Percentiles rank a stretch among this genome's conserved stretches.
phyloP scores from a whole-genome alignment of 257 asterid genomes.

The Agastache rugosa region DNA sequence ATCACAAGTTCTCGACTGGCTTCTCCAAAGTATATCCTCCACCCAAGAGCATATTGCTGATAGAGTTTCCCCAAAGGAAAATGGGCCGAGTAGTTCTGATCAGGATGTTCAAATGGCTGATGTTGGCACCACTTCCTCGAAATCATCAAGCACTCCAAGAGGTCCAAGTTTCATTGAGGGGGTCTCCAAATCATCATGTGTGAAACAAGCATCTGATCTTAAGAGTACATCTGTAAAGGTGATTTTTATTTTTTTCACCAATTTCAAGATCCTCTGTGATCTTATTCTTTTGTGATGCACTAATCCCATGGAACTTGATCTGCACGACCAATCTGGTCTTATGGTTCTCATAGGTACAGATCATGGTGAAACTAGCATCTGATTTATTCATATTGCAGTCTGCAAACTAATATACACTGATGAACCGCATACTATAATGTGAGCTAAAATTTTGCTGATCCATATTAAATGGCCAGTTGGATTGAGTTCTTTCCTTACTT shows the following conservation, averaged over 20 bases:
- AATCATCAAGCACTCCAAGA: conserved; percentile 57
- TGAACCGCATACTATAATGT: conserved; percentile 16
- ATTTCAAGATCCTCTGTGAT: conserved; percentile 2
- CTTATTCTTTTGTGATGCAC: neutral
- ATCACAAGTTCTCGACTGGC: conserved; percentile 90
- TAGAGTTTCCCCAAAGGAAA: conserved; percentile 79
- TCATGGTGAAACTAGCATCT: conserved; percentile 7
- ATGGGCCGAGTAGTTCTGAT: conserved; percentile 72
- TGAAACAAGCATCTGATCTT: conserved; percentile 87
- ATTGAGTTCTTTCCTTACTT: conserved; percentile 3
- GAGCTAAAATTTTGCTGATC: neutral
- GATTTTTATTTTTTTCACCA: conserved; percentile 9
- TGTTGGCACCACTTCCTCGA: conserved; percentile 55
- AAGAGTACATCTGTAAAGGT: conserved; percentile 91
- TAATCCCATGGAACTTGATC: neutral
- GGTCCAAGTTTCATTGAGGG: conserved; percentile 95
- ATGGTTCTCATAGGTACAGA: neutral
- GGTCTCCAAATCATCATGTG: conserved; percentile 86
- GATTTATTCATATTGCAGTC: conserved; percentile 21
- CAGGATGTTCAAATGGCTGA: conserved; percentile 89
- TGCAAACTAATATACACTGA: conserved; percentile 16
- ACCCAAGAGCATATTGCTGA: conserved; percentile 80
- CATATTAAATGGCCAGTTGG: neutral
- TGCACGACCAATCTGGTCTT: conserved; percentile 9
- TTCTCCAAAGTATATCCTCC: conserved; percentile 75